Base-by-base conservation (phyloP, 1,284 basidiomycete species). In the Sanghuangporus weigelae region DNA sequence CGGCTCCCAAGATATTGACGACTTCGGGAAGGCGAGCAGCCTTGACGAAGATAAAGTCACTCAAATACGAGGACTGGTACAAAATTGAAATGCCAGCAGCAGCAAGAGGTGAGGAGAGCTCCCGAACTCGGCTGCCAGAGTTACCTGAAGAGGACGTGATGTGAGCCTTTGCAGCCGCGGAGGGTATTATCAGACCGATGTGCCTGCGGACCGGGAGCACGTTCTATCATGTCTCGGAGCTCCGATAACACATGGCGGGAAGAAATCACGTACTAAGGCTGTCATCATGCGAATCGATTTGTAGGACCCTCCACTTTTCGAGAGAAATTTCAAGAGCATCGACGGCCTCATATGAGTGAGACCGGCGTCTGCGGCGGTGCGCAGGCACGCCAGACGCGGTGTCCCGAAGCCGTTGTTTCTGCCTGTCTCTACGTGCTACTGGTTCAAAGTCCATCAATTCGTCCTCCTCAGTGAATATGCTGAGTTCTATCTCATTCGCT, bases 51-150 rank as follows among this genome's bases (percentile, higher is more conserved):
- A 94, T 86, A 73, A 91, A 93, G 74, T 94, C 91, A 69, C 89
- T 88, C 81, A 87, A 87, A 73, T 93, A 92, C 10, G 89, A 90
- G 4, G 90, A 92, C 73, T 92, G 92, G 72, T 93, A 94, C 5
- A 93, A 77, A 62, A 93, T 93, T 35, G 89, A 89, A 50, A 94
- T 92, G 8, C 90, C 90, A 40, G 89, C 90, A 26, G 82, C 83
- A 4, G 91, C 90, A 11, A 94, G 78, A 26, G 88, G 89, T 7
- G 87, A 87, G 35, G 91, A 92, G 36, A 94, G 79, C 71, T 92
- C 87, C 64, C 89, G 84, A 0, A 93, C 85, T 51, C 89, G 80
- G n/a, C 86, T 84, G 26, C 88, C 87, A 4, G 87, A 85, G 66
- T 81, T 84, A 70, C 87, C 89, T 89, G 67, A 19, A 44, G 14